phyloP scores from a whole-genome alignment of 2,329 filamentous ascomycete genomes.

The Penicillium sp. region DNA sequence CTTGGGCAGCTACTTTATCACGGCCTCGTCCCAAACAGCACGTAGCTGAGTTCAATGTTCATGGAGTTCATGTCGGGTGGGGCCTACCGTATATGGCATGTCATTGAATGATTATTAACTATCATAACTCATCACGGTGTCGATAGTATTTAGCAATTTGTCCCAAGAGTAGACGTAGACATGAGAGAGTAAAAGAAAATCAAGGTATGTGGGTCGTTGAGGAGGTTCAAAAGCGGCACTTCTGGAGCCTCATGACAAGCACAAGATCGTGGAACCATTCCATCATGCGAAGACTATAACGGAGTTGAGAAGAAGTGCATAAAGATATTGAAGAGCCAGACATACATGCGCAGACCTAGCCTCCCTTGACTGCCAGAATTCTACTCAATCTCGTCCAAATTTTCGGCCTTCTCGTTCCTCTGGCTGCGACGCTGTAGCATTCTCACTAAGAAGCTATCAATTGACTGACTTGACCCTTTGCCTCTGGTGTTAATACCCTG shows the following conservation, averaged over 20 bases:
- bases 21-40: not conserved
- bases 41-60: not conserved
- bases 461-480: not conserved
- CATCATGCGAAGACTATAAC: not conserved
- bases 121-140: not conserved
- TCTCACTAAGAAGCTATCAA: not conserved
- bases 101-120: not conserved
- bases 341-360: conserved; percentile 10
- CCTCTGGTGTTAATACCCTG: not conserved
- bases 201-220: not conserved
- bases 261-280: not conserved
- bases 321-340: conserved; percentile 12
- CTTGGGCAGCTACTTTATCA: not conserved
- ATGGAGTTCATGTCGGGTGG: not conserved
- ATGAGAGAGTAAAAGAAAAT: not conserved
- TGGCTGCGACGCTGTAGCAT: not conserved
- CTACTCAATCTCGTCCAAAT: conserved; percentile 7
- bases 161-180: no score
- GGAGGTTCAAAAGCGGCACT: not conserved
- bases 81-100: not conserved
- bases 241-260: not conserved
- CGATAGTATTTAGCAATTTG: no score
- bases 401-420: not conserved
- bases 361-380: conserved; percentile 12
- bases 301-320: conserved; percentile 1